These are phyloP conservation scores for Populus euphratica DNA, from an alignment of 345 rosid species.

Conservation along the genomic window DNA sequence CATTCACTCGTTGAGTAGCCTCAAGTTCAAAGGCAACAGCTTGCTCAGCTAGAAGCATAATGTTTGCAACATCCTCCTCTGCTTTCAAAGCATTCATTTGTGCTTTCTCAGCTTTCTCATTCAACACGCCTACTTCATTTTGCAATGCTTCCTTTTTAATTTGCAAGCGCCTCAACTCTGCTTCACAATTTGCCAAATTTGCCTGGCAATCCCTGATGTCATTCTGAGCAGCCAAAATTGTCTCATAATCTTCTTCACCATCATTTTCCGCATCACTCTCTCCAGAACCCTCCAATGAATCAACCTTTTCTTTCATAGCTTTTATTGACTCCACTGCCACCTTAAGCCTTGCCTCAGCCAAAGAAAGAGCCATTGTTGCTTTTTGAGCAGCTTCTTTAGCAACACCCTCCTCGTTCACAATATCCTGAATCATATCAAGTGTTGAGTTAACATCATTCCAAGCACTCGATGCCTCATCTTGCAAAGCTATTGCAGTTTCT, in stretches of 20 bases:
- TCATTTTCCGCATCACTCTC: slow-evolving; percentile 32
- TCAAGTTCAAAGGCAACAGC: slow-evolving; percentile 92
- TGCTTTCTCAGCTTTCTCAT: slow-evolving; percentile 63
- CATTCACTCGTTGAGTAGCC: slow-evolving; percentile 62
- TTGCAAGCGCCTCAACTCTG: slow-evolving; percentile 53
- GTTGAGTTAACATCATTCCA: slow-evolving; percentile 57
- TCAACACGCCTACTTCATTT: slow-evolving; percentile 68
- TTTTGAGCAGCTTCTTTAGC: slow-evolving; percentile 74
- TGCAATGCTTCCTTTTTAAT: slow-evolving; percentile 64
- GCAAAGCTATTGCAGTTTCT: slow-evolving; percentile 76
- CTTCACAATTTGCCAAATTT: slow-evolving; percentile 50
- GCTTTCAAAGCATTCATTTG: slow-evolving; percentile 71
- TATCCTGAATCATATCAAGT: slow-evolving; percentile 53
- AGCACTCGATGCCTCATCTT: slow-evolving; percentile 67
- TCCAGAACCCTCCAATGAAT: slow-evolving; percentile 26
- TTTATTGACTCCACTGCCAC: slow-evolving; percentile 58
- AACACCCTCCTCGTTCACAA: slow-evolving; percentile 53
- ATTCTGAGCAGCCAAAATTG: slow-evolving; percentile 50
- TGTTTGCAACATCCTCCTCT: slow-evolving; percentile 86
- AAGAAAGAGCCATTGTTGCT: slow-evolving; percentile 78
- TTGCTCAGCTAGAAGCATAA: slow-evolving; percentile 93
- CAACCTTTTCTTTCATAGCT: slow-evolving; percentile 32
- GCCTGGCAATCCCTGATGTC: slow-evolving; percentile 57
- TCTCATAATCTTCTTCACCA: slow-evolving; percentile 31
- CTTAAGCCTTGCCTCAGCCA: slow-evolving; percentile 78